These are phyloP conservation scores for Schizochytrium sp. DNA, from an alignment of 108 stramenopile species.

Conservation along the genomic window DNA sequence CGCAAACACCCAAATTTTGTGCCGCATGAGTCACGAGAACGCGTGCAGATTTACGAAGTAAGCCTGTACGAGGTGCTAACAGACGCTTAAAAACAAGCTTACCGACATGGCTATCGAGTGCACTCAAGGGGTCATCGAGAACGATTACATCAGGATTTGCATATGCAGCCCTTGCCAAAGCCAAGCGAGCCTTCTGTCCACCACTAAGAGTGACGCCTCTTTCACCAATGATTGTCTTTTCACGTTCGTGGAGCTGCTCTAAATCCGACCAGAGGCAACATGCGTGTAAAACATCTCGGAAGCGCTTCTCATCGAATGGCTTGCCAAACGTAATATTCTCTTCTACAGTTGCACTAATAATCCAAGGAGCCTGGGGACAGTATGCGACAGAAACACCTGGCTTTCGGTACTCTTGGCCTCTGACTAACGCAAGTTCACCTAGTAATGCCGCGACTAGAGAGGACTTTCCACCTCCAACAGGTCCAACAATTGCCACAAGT, in stretches of 20 bases:
- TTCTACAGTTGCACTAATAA: constrained; percentile 89
- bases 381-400: constrained; percentile 79
- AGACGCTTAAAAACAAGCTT: constrained; percentile 80
- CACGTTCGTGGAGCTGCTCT: constrained; percentile 60
- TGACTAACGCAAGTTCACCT: constrained; percentile 75
- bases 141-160: constrained; percentile 80
- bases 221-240: constrained; percentile 89
- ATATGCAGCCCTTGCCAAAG: constrained; percentile 85
- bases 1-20: not conserved
- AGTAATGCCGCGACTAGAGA: constrained; percentile 83
- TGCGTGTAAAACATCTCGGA: constrained; percentile 51
- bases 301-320: constrained; percentile 50
- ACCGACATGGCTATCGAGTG: constrained; percentile 89
- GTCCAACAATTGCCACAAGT: constrained; percentile 79
- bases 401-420: not conserved
- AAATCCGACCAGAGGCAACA: constrained; percentile 64
- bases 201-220: constrained; percentile 90
- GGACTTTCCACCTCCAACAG: constrained; percentile 88
- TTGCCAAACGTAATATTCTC: constrained; percentile 92
- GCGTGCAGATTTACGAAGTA: not conserved
- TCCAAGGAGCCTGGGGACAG: constrained; percentile 90
- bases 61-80: not conserved
- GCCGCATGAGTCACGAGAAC: constrained; percentile 34
- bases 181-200: constrained; percentile 85
- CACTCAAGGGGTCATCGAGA: constrained; percentile 91